Percentiles rank a stretch among this genome's conserved stretches.
Conservation (phyloP, 1,284 basidiomycete species). For the Neolentinus lepideus region DNA sequence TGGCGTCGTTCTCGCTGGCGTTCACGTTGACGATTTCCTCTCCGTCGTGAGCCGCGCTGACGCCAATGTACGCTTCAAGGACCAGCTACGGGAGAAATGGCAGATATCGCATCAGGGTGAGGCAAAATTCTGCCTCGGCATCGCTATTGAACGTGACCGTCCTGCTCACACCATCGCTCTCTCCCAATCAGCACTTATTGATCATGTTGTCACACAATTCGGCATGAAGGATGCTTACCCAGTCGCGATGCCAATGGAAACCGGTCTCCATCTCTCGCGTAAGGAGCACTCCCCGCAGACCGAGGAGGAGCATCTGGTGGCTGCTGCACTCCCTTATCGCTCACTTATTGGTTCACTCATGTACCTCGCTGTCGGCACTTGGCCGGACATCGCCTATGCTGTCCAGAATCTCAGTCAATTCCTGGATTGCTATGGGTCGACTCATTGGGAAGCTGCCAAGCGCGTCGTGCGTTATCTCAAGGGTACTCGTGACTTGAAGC, state of each 20-base stretch:
- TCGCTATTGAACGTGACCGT: conserved; percentile 12
- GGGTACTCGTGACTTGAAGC: too few species aligned
- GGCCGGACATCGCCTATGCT: too few species aligned
- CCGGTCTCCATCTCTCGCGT: neutral
- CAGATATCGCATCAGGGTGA: conserved; percentile 21
- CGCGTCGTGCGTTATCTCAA: too few species aligned
- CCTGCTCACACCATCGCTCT: conserved; percentile 7
- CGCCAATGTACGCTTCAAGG: conserved; percentile 19
- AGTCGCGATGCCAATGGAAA: conserved; percentile 16
- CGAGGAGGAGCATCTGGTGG: too few species aligned
- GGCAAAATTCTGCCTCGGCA: conserved; percentile 24
- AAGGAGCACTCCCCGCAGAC: too few species aligned
- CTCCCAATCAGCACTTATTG: conserved; percentile 13
- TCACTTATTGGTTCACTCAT: neutral
- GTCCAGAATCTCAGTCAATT: too few species aligned
- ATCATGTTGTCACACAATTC: conserved; percentile 12
- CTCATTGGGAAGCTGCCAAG: too few species aligned
- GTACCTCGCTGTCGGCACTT: neutral
- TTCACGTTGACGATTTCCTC: conserved; percentile 31
- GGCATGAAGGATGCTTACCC: conserved; percentile 16
- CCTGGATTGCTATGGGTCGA: too few species aligned
- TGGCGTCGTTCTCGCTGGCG: conserved; percentile 19
- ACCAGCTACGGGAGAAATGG: conserved; percentile 20
- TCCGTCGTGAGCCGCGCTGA: conserved; percentile 5
- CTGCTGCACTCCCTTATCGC: neutral